Evolutionary conservation across 1,139 yeast species (phyloP).

Genomic region (Chernovozyma aurita): DNA sequence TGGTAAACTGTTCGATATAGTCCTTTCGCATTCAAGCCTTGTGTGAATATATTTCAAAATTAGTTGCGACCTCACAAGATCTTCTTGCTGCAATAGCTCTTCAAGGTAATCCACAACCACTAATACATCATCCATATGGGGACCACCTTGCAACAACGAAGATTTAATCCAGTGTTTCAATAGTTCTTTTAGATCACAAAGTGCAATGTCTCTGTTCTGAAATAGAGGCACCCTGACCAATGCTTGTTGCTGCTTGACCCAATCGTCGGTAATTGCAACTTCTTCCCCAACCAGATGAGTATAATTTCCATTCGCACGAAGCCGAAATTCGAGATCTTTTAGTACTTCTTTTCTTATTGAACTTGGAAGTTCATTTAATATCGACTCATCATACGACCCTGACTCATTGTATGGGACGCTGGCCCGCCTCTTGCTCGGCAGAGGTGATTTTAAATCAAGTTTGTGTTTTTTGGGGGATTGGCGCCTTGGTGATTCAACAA

Average conservation of each 20-base stretch:
- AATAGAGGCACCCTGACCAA: conserved; percentile 23
- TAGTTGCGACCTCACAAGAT: conserved; percentile 18
- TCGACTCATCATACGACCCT: conserved; percentile 33
- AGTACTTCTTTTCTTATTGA: conserved; percentile 38
- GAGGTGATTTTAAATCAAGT: background rate
- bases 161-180: conserved; percentile 47
- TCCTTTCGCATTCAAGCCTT: conserved; percentile 13
- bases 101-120: conserved; percentile 29
- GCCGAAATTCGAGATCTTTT: conserved; percentile 32
- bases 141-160: conserved; percentile 46
- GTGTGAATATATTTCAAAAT: conserved; percentile 18
- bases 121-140: conserved; percentile 52
- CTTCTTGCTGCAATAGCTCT: conserved; percentile 16
- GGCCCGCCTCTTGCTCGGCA: conserved; percentile 6
- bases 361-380: conserved; percentile 45
- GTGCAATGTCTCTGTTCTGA: conserved; percentile 29
- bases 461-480: conserved; percentile 10
- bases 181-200: conserved; percentile 30
- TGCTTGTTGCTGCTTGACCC: conserved; percentile 15
- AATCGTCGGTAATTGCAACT: background rate
- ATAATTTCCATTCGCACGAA: conserved; percentile 3
- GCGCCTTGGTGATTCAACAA: conserved; percentile 30
- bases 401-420: conserved; percentile 16
- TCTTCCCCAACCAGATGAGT: background rate
- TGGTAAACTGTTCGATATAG: background rate